Base-by-base conservation (phyloP, 1,284 basidiomycete genomes). In the Ceratobasidium sp. region DNA sequence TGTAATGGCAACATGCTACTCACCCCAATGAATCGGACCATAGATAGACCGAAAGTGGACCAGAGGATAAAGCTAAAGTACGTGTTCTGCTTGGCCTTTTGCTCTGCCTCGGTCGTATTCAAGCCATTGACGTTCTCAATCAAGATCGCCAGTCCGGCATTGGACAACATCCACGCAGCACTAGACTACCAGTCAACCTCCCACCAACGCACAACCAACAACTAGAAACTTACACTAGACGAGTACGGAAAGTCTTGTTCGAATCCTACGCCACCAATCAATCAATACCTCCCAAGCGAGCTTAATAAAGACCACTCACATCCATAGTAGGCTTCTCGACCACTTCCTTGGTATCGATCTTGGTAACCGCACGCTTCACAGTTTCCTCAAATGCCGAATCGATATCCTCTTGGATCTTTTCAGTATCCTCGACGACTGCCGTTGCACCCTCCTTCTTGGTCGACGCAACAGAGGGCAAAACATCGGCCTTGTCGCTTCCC, bases 371-470 rank as follows among this genome's bases (percentile, higher is more conserved):
- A 68, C 96, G 91, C 13, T 89, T 91, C 4, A 98, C 96, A 0
- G 96, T 97, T 75, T 92, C 89, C 79, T 94, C 93, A 84, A 98
- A 98, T 42, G 88, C 87, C n/a, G 88, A 87, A 77, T 98, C 96
- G 53, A 98, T 88, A 77, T 97, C 94, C 74, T 92, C 91, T 79
- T 93, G 92, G 35, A 86, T 86, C 72, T 87, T 87, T 71, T 87
- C 87, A 31, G 86, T 89, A 77, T 92, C 94, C 74, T 94, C 92
- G 15, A 95, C 92, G 29, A 94, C 90, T 5, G 89, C 87, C 7
- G 83, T 82, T 68, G 89, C 91, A 17, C 75, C 77, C 71, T 82
- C 80, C 42, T 80, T 78, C 78, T 94, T 94, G 72, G 88, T 90
- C 7, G 90, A 95, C 13, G 88, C 92, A 53, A 97, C 88, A 0